These are phyloP conservation scores for Phytophthora meadii DNA, from an alignment of 352 stramenopile genomes.

Conservation along the genomic window DNA sequence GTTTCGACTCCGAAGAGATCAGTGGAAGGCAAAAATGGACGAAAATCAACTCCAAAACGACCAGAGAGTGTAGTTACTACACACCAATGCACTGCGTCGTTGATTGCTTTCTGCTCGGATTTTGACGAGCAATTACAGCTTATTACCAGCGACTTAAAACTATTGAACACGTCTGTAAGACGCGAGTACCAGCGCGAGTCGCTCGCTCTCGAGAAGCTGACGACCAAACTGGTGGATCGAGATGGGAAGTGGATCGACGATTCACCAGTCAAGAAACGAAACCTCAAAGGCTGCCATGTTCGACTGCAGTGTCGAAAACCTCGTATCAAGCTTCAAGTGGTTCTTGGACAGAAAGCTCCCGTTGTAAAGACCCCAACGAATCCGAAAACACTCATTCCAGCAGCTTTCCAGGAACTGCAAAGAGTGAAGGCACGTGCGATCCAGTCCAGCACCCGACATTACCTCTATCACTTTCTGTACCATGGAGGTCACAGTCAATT, in stretches of 20 bases:
- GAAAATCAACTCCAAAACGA: background rate
- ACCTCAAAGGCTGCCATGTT: background rate
- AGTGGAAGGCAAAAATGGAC: background rate
- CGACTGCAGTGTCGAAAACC: conserved; percentile 12
- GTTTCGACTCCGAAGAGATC: background rate
- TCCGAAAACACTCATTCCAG: conserved; percentile 18
- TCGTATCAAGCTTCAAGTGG: conserved; percentile 26
- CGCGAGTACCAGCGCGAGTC: conserved; percentile 30
- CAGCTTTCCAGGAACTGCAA: conserved; percentile 22
- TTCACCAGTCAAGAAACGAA: background rate
- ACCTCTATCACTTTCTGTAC: conserved; percentile 33
- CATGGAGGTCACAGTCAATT: conserved; percentile 29
- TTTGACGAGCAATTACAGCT: conserved; percentile 33
- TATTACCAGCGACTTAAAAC: conserved; percentile 19
- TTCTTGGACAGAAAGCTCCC: background rate
- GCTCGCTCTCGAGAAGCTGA: conserved; percentile 25
- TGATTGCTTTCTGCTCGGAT: conserved; percentile 27
- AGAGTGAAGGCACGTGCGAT: conserved; percentile 30
- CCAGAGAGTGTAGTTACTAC: background rate
- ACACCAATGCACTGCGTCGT: conserved; percentile 6
- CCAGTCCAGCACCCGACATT: conserved; percentile 32
- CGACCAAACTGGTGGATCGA: conserved; percentile 14
- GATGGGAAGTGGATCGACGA: background rate
- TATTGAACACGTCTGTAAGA: conserved; percentile 21
- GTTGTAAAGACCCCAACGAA: background rate